These are phyloP conservation scores for Cryphonectria radicalis DNA, from an alignment of 2,329 filamentous ascomycete genomes.

Conservation along the genomic window DNA sequence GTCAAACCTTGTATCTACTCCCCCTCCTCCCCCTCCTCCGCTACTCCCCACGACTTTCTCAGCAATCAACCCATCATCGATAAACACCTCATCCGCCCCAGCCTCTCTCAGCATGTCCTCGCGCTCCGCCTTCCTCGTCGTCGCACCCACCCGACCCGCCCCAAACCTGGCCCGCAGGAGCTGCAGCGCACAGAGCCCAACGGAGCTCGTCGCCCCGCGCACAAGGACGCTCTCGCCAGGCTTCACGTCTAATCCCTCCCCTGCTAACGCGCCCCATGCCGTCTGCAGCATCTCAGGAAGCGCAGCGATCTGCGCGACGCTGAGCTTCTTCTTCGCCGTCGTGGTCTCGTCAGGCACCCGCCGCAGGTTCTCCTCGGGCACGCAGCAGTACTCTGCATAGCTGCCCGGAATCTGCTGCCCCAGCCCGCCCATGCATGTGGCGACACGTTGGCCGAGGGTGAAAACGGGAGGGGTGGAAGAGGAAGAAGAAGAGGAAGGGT, in stretches of 20 bases:
- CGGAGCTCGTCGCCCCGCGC: constrained; percentile 52
- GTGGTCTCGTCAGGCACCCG: constrained; percentile 32
- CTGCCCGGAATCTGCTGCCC: constrained; percentile 51
- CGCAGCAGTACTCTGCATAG: constrained; percentile 53
- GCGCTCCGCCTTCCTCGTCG: constrained; percentile 44
- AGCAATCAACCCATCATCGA: constrained; percentile 48
- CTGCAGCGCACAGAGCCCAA: constrained; percentile 51
- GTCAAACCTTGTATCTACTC: constrained; percentile 38
- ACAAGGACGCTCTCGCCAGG: constrained; percentile 49
- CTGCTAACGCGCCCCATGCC: constrained; percentile 48
- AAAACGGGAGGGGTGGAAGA: constrained; percentile 38
- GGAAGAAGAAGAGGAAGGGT: constrained; percentile 35
- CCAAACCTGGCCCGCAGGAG: constrained; percentile 47
- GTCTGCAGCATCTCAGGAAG: constrained; percentile 57
- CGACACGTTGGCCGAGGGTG: constrained; percentile 45
- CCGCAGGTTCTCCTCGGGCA: constrained; percentile 46
- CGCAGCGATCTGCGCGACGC: constrained; percentile 45
- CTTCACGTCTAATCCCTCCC: constrained; percentile 41
- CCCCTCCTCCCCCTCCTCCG: constrained; percentile 27
- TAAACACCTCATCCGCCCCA: constrained; percentile 48
- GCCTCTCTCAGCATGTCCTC: constrained; percentile 43
- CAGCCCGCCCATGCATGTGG: constrained; percentile 54
- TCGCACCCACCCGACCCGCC: constrained; percentile 42
- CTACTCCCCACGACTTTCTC: constrained; percentile 38
- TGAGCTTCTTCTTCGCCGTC: constrained; percentile 37